Conservation (phyloP, 352 stramenopile genomes). For the Thraustochytrium sp. region DNA sequence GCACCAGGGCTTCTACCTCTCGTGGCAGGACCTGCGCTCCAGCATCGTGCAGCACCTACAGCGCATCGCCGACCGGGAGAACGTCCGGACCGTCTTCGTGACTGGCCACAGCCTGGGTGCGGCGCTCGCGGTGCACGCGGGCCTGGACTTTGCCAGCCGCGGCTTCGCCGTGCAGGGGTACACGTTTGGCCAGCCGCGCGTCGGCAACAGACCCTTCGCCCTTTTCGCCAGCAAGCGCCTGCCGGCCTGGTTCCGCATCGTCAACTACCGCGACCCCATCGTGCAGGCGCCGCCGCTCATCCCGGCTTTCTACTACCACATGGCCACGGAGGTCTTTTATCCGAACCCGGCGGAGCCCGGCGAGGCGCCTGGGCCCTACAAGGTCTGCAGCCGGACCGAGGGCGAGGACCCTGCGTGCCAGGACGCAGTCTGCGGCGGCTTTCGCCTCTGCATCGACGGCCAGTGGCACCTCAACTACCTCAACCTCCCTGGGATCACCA, state of each 20-base stretch:
- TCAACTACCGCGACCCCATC: conserved; percentile 37
- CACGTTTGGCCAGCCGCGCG: conserved; percentile 47
- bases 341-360: conserved; percentile 1
- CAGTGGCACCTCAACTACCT: conserved; percentile 38
- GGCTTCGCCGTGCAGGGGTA: conserved; percentile 10
- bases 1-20: conserved; percentile 40
- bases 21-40: conserved; percentile 25
- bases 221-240: neutral
- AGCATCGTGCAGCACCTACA: neutral
- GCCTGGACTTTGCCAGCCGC: neutral
- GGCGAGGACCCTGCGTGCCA: conserved; percentile 28
- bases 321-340: conserved; percentile 32
- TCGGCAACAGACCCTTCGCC: conserved; percentile 41
- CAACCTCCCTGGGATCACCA: conserved; percentile 30
- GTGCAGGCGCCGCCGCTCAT: conserved; percentile 1
- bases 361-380: neutral
- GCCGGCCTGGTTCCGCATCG: conserved; percentile 15
- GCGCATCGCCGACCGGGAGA: neutral
- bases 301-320: conserved; percentile 16
- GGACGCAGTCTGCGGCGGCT: neutral
- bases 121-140: conserved; percentile 36
- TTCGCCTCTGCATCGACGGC: conserved; percentile 36
- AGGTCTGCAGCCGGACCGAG: neutral
- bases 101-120: conserved; percentile 43
- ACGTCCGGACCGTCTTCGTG: neutral